Base-by-base conservation (phyloP, 73 alveolate species). In the Tetrahymena elliotti region DNA sequence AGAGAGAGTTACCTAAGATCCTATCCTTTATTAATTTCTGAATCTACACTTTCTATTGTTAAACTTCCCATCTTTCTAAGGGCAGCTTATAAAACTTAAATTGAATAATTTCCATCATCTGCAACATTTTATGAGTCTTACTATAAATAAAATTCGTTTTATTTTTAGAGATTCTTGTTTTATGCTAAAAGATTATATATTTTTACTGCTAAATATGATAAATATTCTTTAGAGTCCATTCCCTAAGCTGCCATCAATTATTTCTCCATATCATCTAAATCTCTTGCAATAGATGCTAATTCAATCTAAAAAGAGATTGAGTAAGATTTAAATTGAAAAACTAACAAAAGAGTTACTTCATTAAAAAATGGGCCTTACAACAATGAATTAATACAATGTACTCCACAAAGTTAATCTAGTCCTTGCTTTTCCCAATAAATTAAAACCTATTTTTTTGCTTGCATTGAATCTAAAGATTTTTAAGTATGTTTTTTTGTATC, bases 351-450 rank as follows among this genome's bases (percentile, higher is more conserved):
- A 0, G 13, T 47, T 68, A 98, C 97, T 83, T 98, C 98, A 93
- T 98, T 98, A 84, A 96, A 97, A 82, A 82, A 97, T 15, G 99
- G 99, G 8, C 99, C 99, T 93, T 98, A 97, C 35, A 98, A 98
- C 16, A 98, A 95, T 33, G 98, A 93, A 88, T 98, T 98, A 47
- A 98, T 94, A 38, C 99, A 95, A 96, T 98, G 99, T 35, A 98
- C 98, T 39, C 99, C 99, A 83, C 99, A 98, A 95, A 98, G 96
- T 96, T 98, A 93, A 96, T 98, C 99, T 47, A 96, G 95, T 1
- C 99, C 99, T 95, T 98, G 98, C 83, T 98, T 97, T 96, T 98
- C 99, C 98, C 98, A 98, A 96, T 98, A 98, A 83, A 98, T 97
- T 84, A 94, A 68, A n/a, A n/a, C 22, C 36, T n/a, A 24, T 11